A percentile compares a stretch with the other conserved stretches of the same genome.
Evolutionary conservation across 2,329 filamentous ascomycete genomes (phyloP).

Genomic region (Ceratocystis harringtonii): DNA sequence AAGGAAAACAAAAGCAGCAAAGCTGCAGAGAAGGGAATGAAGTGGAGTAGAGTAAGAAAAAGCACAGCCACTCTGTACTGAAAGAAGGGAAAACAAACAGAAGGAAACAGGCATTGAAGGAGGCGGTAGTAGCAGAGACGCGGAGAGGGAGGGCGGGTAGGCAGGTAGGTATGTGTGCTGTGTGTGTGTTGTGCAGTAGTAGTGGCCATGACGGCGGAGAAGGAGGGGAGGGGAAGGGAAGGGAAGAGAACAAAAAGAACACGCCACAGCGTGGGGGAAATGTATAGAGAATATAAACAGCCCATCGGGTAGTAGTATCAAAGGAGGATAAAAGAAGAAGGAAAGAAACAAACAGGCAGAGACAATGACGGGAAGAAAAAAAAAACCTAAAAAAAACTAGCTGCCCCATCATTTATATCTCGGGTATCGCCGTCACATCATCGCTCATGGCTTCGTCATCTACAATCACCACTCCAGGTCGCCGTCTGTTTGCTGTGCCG

Average conservation of each 20-base stretch:
- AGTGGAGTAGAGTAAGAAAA: no score
- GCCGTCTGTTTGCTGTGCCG: not conserved
- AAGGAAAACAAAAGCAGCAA: not conserved
- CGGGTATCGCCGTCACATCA: conserved; percentile 3
- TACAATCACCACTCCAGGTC: not conserved
- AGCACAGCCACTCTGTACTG: no score
- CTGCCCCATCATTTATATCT: not conserved
- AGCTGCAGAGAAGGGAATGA: not conserved
- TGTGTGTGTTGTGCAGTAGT: no score
- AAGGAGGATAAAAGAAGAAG: not conserved
- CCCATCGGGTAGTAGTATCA: not conserved
- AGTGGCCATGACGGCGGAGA: not conserved
- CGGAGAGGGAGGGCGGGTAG: no score
- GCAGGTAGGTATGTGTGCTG: no score
- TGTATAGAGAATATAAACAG: not conserved
- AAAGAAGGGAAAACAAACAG: conserved; percentile 1
- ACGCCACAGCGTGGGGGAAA: not conserved
- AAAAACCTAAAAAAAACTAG: not conserved
- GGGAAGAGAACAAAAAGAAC: not conserved
- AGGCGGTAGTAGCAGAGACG: no score
- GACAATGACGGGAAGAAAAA: not conserved
- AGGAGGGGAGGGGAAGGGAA: not conserved
- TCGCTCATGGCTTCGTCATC: conserved; percentile 13
- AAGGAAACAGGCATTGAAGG: not conserved
- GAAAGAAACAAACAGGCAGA: not conserved